Evolutionary conservation across 352 stramenopile genomes (phyloP).

Genomic region (Halophytophthora batemanensis): DNA sequence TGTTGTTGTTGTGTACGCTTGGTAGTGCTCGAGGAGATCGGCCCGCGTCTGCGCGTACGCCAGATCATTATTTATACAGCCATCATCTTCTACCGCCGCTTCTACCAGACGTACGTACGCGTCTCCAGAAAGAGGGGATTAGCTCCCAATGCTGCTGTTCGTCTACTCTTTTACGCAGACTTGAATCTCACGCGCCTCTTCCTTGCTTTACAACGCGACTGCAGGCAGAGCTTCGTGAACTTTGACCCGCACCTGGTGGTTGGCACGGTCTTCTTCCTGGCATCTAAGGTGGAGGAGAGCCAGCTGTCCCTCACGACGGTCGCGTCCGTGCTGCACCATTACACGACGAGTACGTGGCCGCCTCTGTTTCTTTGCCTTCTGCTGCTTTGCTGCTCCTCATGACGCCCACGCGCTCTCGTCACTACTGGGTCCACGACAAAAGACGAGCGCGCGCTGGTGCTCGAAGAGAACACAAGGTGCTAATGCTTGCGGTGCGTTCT

Average conservation of each 20-base stretch:
- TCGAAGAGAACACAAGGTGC: background rate
- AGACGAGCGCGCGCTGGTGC: too few relatives aligned
- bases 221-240: constrained; percentile 88
- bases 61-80: constrained; percentile 91
- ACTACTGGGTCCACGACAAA: background rate
- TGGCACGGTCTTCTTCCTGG: constrained; percentile 82
- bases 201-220: constrained; percentile 1
- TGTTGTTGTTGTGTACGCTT: background rate
- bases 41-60: constrained; percentile 69
- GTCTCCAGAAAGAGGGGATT: too few relatives aligned
- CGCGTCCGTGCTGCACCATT: constrained; percentile 80
- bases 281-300: constrained; percentile 87
- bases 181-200: background rate
- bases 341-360: constrained; percentile 66
- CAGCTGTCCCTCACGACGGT: constrained; percentile 79
- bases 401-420: background rate
- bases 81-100: constrained; percentile 89
- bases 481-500: background rate
- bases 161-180: background rate
- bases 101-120: constrained; percentile 75
- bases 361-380: too few relatives aligned
- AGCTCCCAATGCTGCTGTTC: background rate
- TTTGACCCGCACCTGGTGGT: constrained; percentile 87
- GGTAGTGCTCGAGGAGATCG: constrained; percentile 83
- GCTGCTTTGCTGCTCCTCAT: constrained; percentile 2